Base-by-base conservation (phyloP, 2,329 filamentous ascomycete genomes). In the Phaeosphaeriaceae sp. region DNA sequence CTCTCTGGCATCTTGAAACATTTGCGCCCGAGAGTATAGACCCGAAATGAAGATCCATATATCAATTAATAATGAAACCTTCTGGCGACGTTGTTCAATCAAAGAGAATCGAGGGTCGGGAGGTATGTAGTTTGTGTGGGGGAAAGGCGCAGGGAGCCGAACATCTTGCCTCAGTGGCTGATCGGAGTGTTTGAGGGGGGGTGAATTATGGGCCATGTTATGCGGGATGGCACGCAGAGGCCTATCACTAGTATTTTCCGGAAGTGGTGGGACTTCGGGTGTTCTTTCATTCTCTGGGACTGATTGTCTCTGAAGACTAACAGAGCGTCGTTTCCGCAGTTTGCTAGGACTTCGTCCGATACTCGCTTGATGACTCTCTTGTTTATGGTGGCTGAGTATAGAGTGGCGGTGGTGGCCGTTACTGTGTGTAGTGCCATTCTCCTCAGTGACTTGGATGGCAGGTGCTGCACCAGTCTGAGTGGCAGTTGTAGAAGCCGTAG, bases 41-140 rank as follows among this genome's bases (percentile, higher is more conserved):
- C 88, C 88, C 2, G 91, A 88, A 53, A 97, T 91, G 68, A 94
- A 88, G 7, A 97, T 79, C 94, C 94, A 99, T 26, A 97, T 86
- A 58, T 87, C 88, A 16, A 92, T 78, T 13, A 99, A 74, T 9
- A 87, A 67, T 4, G 78, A 78, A 11, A 84, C 75, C 13, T 79
- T 81, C 49, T 85, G 82, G 45, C 80, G 80, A 42, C 82, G 78
- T 41, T 79, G 77, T 52, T 83, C 79, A 7, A 77, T 54, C 16
- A 74, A 70, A 2, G 80, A 75, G 48, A 84, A 82, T 43, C 76
- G 77, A 33, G 81, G 79, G 23, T 80, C 66, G 9, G 75, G 67
- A 16, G 67, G 52, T 5, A 73, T 62, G 15, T 68, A 68, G 38
- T 70, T 55, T 7, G 61, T 49, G 9, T 63, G 63, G 4, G 75